These are phyloP conservation scores for Dioszegia aurantiaca DNA, from an alignment of 768 basidiomycete genomes.

Conservation along the genomic window DNA sequence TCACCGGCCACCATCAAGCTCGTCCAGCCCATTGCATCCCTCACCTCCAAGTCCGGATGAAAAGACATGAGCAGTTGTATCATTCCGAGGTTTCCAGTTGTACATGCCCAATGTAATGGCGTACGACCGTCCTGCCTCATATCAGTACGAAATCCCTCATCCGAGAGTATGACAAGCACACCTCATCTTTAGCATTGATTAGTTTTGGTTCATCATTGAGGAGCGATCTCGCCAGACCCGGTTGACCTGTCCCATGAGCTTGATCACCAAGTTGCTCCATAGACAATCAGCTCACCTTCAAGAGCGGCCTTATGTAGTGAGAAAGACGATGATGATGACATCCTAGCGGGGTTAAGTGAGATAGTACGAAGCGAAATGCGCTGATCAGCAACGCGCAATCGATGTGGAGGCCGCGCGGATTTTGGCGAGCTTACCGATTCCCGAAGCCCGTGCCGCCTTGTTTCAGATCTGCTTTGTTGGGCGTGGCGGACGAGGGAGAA, in stretches of 20 bases:
- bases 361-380: not conserved
- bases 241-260: constrained; percentile 46
- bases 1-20: constrained; percentile 52
- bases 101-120: constrained; percentile 52
- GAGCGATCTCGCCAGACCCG: constrained; percentile 48
- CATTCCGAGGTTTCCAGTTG: constrained; percentile 39
- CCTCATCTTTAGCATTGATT: constrained; percentile 49
- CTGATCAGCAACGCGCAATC: not conserved
- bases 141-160: too few relatives aligned
- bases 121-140: constrained; percentile 49
- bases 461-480: not conserved
- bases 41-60: constrained; percentile 45
- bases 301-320: constrained; percentile 52
- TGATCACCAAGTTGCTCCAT: too few relatives aligned
- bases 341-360: constrained; percentile 10
- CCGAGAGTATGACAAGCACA: constrained; percentile 33
- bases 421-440: constrained; percentile 3
- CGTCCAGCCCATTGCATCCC: constrained; percentile 51
- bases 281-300: constrained; percentile 34
- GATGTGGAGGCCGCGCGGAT: not conserved
- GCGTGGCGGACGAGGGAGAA: too few relatives aligned
- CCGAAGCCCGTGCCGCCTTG: not conserved
- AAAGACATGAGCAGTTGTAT: constrained; percentile 42
- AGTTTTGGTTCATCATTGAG: constrained; percentile 43
- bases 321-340: constrained; percentile 46